Conservation (phyloP, 73 alveolate genomes). For the Tetrahymena malaccensis region DNA sequence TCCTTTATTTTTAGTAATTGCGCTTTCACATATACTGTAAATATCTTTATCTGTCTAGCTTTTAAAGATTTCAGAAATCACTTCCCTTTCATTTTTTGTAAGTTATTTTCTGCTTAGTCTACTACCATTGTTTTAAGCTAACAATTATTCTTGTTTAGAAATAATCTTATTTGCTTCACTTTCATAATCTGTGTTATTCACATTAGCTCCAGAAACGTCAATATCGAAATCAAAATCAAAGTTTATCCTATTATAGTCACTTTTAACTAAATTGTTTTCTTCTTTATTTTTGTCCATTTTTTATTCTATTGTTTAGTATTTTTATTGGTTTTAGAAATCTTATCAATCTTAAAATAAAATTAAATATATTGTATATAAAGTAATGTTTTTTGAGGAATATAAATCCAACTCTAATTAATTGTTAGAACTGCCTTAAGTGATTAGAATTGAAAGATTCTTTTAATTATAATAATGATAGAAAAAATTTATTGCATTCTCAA, state of each 20-base stretch:
- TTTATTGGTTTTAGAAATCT: background rate
- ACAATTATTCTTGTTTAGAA: background rate
- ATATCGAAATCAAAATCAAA: background rate
- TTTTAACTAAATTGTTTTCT: background rate
- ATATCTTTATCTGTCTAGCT: background rate
- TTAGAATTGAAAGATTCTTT: too few relatives aligned
- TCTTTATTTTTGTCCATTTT: background rate
- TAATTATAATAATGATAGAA: too few relatives aligned
- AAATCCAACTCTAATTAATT: too few relatives aligned
- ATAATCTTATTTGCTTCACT: background rate
- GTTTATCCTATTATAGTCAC: background rate
- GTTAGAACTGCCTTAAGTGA: too few relatives aligned
- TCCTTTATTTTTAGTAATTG: background rate
- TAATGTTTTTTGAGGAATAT: too few relatives aligned
- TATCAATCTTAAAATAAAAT: too few relatives aligned
- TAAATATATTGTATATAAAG: too few relatives aligned
- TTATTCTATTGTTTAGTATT: background rate
- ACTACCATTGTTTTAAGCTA: background rate
- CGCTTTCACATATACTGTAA: background rate
- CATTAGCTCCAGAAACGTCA: background rate
- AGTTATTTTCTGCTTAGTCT: background rate
- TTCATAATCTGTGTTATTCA: background rate
- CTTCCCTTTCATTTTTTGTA: background rate
- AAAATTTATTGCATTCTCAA: too few relatives aligned
- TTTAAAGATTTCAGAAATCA: background rate